Evolutionary conservation across 179 eudicot genomes (phyloP), one percentile per base, ranked within the genome.

Genomic region (Camellia oleifera): DNA sequence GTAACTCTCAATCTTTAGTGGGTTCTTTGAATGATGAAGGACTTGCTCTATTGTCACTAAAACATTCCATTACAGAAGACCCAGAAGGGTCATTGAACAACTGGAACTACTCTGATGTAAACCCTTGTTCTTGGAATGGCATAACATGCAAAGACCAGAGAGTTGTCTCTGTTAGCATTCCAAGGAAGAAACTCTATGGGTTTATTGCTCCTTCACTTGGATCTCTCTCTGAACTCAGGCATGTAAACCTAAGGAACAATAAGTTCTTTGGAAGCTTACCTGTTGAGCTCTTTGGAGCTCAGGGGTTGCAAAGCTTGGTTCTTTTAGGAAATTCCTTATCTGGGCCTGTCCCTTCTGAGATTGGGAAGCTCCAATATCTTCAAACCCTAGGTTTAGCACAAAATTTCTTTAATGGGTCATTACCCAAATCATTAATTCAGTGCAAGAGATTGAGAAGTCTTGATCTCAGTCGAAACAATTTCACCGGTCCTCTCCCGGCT

Each of bases 111-210:
- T 83, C 88, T 79, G 92, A 91, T 87, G 91, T 85, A 80, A 91
- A 83, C 87, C 98, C 99, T 70, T 96, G 99, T 90, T 87, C 89
- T 15, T 96, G 99, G 99, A 94, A 90, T 88, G 99, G 98, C 11
- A 82, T 96, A 17, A 88, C 97, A 66, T 96, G 99, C 82, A 91
- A 90, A 86, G 88, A 90, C 42, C 87, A 80, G 64, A 92, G 62
- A 75, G 99, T 96, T 53, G 90, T 94, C 1, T 92, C 99, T 62
- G 78, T 96, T 68, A 91, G 93, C 70, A 94, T 96, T 17, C 98
- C 99, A 42, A 91, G 89, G 74, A 90, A 92, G 85, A 89, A 88
- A 77, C 92, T 96, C 72, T 65, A 75, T 61, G 98, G 99, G 76
- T 85, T 81, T 78, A 80, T 96, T 18, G 81, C 94, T 61, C 62